Evolutionary conservation across 257 asterid species (phyloP), one percentile per base, ranked within the genome.

Genomic region (Apocynum venetum): DNA sequence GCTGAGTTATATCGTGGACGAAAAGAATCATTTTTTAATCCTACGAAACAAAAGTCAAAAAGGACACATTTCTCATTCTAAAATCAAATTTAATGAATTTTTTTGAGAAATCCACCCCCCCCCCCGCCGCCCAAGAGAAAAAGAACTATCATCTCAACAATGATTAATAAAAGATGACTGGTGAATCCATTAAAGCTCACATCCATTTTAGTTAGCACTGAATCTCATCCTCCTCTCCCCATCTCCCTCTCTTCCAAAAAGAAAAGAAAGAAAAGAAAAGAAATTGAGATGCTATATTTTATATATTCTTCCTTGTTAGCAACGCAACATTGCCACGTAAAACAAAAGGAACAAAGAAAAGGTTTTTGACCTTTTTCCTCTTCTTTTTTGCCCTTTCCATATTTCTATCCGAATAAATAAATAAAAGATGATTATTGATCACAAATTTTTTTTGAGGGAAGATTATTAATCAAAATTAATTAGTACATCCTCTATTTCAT

Each of bases 321-420:
- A 70, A 73, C 78, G 80, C 56, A 20, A 72, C 69, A 63, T 81
- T 78, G 59, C 75, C 60, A 75, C 61, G 49, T 76, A 76, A 76
- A 80, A 64, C 80, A 76, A 76, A 76, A 72, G 60, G 77, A 75
- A 64, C 55, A 46, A 46, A 35, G 8, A 46, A 49, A 49, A 9
- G 13, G 0, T 46, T 17, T 8, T 10, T 6, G 1, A 7, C 6
- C 14, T 20, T 55, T 75, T 6, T 44, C 13, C 44, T 1, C 43
- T 11, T 43, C 19, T 46, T 61, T 11, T 13, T 75, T 75, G 38
- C 19, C 14, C 40, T 74, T 57, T 74, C 49, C 49, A 46, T 46
- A 46, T 46, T 46, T 8, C 49, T 46, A 46, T 46, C 47, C 47
- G 0, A 44, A 44, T 44, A 44, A 25, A 70, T 51, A 48, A 48